Evolutionary conservation across 495 filamentous ascomycete genomes (phyloP).

Genomic region (Penicillium roqueforti): DNA sequence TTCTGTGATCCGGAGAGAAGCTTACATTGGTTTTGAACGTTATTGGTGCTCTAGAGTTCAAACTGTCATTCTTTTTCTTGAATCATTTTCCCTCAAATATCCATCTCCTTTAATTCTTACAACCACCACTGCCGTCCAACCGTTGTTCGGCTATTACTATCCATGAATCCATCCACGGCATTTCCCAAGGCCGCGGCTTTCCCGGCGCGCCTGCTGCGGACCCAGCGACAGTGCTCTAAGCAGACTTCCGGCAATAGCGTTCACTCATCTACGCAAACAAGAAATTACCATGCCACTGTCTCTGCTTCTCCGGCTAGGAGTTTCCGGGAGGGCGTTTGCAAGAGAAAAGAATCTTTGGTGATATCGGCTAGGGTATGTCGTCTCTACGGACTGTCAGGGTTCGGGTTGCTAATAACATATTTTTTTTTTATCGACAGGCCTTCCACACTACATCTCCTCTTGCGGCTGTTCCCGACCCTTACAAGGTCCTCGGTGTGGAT

Average conservation of each 20-base stretch:
- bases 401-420: neutral
- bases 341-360: conserved; percentile 16
- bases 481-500: conserved; percentile 76
- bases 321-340: conserved; percentile 24
- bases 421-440: conserved; percentile 39
- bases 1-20: conserved; percentile 24
- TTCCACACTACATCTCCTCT: conserved; percentile 70
- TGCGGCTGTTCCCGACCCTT: conserved; percentile 73
- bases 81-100: neutral
- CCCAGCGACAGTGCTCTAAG: conserved; percentile 36
- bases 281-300: conserved; percentile 28
- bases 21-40: conserved; percentile 4
- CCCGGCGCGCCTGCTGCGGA: conserved; percentile 42
- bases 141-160: conserved; percentile 19
- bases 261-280: conserved; percentile 23
- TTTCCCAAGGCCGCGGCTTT: conserved; percentile 47
- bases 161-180: conserved; percentile 42
- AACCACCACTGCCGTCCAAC: conserved; percentile 13
- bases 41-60: conserved; percentile 12
- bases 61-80: conserved; percentile 12
- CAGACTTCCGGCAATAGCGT: conserved; percentile 21
- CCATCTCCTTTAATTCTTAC: neutral
- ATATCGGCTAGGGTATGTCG: conserved; percentile 32
- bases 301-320: conserved; percentile 22
- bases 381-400: neutral